Percentiles rank a stretch among this genome's conserved stretches.
phyloP scores from a whole-genome alignment of 2,329 filamentous ascomycete species.

The Talaromyces sp. region DNA sequence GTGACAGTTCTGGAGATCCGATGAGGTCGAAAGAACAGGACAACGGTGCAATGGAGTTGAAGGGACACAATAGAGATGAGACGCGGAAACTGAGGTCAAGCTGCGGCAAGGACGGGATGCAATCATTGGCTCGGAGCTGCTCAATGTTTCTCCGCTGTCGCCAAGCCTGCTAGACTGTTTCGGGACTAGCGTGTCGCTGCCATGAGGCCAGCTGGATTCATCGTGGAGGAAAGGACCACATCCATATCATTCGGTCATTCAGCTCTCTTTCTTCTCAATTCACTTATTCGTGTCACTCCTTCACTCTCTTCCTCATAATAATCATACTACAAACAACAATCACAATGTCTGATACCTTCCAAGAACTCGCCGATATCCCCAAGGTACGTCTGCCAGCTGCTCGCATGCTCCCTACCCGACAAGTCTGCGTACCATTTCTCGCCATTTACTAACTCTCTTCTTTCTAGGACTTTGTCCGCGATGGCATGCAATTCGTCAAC shows the following conservation, averaged over 20 bases:
- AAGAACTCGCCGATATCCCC: slow-evolving; percentile 60
- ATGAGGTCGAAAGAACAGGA: background rate
- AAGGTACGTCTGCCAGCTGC: slow-evolving; percentile 21
- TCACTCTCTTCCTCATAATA: background rate
- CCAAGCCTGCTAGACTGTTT: background rate
- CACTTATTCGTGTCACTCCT: background rate
- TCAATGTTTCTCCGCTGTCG: slow-evolving; percentile 25
- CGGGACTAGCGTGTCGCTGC: background rate
- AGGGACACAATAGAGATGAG: background rate
- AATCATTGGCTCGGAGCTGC: slow-evolving; percentile 24
- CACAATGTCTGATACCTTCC: slow-evolving; percentile 57
- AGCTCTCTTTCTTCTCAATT: slow-evolving; percentile 4
- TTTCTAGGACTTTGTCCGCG: slow-evolving; percentile 50
- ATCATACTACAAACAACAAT: slow-evolving; percentile 27
- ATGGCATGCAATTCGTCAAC: slow-evolving; percentile 50
- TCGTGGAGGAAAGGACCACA: background rate
- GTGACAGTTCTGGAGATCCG: background rate
- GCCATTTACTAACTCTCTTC: background rate
- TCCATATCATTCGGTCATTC: background rate
- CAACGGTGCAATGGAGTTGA: background rate
- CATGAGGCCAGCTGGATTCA: slow-evolving; percentile 24
- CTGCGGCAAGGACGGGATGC: background rate
- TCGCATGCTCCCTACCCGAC: background rate
- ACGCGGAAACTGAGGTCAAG: slow-evolving; percentile 1
- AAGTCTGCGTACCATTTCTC: background rate